A percentile compares a stretch with the other conserved stretches of the same genome.
These are phyloP conservation scores for Pseudogymnoascus sp. DNA, from an alignment of 2,329 filamentous ascomycete species.

Conservation along the genomic window DNA sequence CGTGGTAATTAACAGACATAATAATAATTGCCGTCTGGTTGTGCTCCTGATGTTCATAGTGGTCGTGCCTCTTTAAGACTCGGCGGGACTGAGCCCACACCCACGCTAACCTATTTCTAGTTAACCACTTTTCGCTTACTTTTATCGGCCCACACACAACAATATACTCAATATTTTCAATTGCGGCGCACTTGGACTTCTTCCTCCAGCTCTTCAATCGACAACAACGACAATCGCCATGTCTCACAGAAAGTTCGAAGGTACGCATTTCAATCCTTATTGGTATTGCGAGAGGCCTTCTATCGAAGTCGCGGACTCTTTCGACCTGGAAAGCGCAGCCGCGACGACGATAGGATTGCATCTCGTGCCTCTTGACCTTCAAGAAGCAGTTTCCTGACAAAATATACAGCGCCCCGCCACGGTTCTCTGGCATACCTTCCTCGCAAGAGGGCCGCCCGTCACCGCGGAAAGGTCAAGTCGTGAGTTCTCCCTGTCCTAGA, in stretches of 20 bases:
- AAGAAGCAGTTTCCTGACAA: neutral
- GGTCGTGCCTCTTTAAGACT: neutral
- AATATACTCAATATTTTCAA: slow-evolving; percentile 10
- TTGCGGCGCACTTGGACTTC: slow-evolving; percentile 9
- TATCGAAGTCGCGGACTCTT: slow-evolving; percentile 1
- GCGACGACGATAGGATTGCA: slow-evolving; percentile 5
- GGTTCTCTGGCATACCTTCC: slow-evolving; percentile 84
- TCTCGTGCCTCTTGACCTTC: neutral
- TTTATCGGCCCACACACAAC: slow-evolving; percentile 10
- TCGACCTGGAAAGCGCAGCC: slow-evolving; percentile 7
- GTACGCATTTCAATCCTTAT: neutral
- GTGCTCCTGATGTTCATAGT: too few relatives aligned
- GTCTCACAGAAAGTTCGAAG: slow-evolving; percentile 24
- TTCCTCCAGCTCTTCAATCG: slow-evolving; percentile 10
- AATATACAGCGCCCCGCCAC: slow-evolving; percentile 74
- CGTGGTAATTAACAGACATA: neutral
- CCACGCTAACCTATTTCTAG: neutral
- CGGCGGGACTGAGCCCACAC: neutral
- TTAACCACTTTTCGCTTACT: slow-evolving; percentile 7
- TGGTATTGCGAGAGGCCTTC: neutral
- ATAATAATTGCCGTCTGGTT: neutral
- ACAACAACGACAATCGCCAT: slow-evolving; percentile 9
- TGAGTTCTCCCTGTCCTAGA: slow-evolving; percentile 43
- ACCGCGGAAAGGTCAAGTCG: slow-evolving; percentile 98
- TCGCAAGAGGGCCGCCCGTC: slow-evolving; percentile 85